Conservation (phyloP, 192 early-diverging fungal species). For the Rhizophlyctis rosea region DNA sequence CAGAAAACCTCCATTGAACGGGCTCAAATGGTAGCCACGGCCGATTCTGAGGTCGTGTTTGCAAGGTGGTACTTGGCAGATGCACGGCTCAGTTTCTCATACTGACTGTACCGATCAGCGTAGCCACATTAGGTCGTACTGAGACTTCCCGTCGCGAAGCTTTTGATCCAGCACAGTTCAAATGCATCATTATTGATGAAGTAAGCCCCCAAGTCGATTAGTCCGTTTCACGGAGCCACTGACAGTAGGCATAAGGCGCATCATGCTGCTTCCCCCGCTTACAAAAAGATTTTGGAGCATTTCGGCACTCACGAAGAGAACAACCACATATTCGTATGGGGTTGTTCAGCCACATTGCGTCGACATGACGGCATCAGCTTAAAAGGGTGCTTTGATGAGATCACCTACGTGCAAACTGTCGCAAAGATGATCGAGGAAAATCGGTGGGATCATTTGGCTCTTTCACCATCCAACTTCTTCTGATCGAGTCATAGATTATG, state of each 20-base stretch:
- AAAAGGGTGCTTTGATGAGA: constrained; percentile 65
- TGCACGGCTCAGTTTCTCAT: no score
- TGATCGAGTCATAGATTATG: constrained; percentile 52
- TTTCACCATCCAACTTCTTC: constrained; percentile 7
- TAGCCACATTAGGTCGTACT: no score
- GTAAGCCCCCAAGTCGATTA: no score
- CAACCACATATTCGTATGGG: constrained; percentile 75
- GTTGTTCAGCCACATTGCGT: constrained; percentile 87
- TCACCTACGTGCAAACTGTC: constrained; percentile 72
- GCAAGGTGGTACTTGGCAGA: no score
- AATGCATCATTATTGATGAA: constrained; percentile 88
- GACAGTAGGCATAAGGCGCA: no score
- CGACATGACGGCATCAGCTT: constrained; percentile 80
- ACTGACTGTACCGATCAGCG: no score
- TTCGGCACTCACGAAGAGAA: constrained; percentile 51
- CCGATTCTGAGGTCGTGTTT: no score
- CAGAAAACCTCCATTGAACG: no score
- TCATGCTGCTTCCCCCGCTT: constrained; percentile 79
- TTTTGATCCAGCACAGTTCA: constrained; percentile 78
- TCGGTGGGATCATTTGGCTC: constrained; percentile 46
- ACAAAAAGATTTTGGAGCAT: constrained; percentile 67
- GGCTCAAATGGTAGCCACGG: no score
- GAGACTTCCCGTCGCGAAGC: no score
- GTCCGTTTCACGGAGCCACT: no score
- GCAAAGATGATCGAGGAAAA: constrained; percentile 79